Evolutionary conservation across 2,329 filamentous ascomycete genomes (phyloP).

Genomic region (Colletotrichum navitas): DNA sequence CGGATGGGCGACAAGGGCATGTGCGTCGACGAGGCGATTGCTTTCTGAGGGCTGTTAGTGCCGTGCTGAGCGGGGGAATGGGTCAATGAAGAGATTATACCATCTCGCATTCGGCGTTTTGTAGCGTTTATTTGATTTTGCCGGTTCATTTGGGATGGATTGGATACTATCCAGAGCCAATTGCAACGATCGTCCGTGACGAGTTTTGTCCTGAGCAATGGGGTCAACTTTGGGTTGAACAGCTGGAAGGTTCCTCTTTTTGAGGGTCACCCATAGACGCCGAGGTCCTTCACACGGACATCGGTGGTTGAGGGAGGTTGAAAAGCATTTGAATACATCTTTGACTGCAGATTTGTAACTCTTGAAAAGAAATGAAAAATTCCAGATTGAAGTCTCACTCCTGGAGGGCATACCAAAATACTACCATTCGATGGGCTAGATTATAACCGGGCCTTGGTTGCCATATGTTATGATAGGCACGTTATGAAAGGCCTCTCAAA

Average conservation of each 20-base stretch:
- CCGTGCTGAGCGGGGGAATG: background rate
- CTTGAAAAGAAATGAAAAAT: too few species aligned
- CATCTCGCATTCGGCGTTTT: slow-evolving; percentile 15
- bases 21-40: slow-evolving; percentile 44
- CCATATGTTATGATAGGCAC: too few species aligned
- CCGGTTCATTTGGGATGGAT: background rate
- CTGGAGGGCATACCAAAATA: too few species aligned
- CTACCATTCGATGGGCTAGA: too few species aligned
- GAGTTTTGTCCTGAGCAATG: background rate
- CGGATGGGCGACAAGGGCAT: slow-evolving; percentile 38
- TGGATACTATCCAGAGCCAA: background rate
- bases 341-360: too few species aligned
- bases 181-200: background rate
- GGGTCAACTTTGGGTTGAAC: background rate
- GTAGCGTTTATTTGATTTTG: background rate
- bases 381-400: too few species aligned
- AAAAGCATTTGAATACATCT: too few species aligned
- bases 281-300: too few species aligned
- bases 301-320: too few species aligned
- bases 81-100: background rate
- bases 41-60: slow-evolving; percentile 7
- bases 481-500: too few species aligned
- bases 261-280: background rate
- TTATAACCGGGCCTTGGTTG: too few species aligned
- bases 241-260: background rate